Percentiles rank a stretch among this genome's conserved stretches.
Conservation (phyloP, 1,284 basidiomycete species). For the Pholiota adiposa region DNA sequence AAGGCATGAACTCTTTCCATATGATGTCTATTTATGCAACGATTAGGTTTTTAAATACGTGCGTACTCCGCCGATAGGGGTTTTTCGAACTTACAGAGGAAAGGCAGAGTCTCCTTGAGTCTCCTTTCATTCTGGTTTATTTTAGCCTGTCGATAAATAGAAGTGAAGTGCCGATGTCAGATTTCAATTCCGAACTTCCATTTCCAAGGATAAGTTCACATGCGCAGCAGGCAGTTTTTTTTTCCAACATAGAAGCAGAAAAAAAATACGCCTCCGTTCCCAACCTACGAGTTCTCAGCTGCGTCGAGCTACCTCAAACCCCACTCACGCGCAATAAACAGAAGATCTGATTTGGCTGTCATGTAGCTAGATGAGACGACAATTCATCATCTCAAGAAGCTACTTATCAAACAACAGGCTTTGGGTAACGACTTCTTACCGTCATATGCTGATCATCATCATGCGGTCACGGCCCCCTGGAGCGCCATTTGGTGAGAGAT, state of each 20-base stretch:
- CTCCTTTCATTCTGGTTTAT: not conserved
- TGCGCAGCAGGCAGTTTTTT: too few relatives aligned
- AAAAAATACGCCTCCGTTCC: too few relatives aligned
- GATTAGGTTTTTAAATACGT: too few relatives aligned
- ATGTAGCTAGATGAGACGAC: not conserved
- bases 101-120: not conserved
- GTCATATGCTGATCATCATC: not conserved
- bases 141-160: not conserved
- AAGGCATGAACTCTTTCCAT: too few relatives aligned
- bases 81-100: not conserved
- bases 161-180: not conserved
- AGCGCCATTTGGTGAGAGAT: not conserved
- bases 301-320: too few relatives aligned
- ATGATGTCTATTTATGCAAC: too few relatives aligned
- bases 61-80: not conserved
- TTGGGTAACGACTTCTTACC: not conserved
- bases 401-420: not conserved
- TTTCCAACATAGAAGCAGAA: too few relatives aligned
- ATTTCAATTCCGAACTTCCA: not conserved
- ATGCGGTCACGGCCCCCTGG: not conserved
- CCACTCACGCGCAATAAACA: too few relatives aligned
- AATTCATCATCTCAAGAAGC: not conserved
- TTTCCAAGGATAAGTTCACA: too few relatives aligned
- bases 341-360: not conserved
- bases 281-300: too few relatives aligned